Conservation (phyloP, 192 early-diverging fungal genomes). For the Coemansia sp. region DNA sequence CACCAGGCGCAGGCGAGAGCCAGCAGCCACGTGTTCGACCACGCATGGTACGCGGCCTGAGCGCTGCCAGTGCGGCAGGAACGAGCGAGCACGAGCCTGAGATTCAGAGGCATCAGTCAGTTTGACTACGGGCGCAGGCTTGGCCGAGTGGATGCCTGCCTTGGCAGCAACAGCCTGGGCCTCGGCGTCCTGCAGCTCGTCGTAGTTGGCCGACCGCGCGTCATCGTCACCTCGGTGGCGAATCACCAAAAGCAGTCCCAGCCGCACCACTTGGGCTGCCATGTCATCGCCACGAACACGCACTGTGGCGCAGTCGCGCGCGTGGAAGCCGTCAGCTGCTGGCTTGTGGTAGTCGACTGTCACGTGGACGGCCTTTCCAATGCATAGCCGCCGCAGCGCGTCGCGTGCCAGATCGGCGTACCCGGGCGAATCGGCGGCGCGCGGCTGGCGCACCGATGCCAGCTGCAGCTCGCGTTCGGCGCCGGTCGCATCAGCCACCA, state of each 20-base stretch:
- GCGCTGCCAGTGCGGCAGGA: conserved; percentile 80
- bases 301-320: conserved; percentile 85
- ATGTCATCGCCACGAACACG: conserved; percentile 60
- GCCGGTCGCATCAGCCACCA: conserved; percentile 45
- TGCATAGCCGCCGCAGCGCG: conserved; percentile 77
- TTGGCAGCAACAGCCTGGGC: conserved; percentile 62
- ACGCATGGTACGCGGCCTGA: conserved; percentile 73
- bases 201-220: conserved; percentile 82
- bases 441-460: conserved; percentile 63
- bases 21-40: conserved; percentile 82
- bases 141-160: conserved; percentile 83
- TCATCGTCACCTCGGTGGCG: conserved; percentile 81
- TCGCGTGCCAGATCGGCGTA: conserved; percentile 89
- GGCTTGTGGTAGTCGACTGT: conserved; percentile 84
- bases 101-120: conserved; percentile 82
- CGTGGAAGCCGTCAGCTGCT: conserved; percentile 80
- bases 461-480: conserved; percentile 61
- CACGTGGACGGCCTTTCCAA: conserved; percentile 78
- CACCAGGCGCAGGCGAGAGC: conserved; percentile 77
- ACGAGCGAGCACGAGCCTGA: conserved; percentile 78
- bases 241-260: conserved; percentile 77
- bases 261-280: conserved; percentile 58
- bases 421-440: conserved; percentile 67
- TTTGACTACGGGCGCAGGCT: conserved; percentile 70
- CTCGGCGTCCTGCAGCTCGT: conserved; percentile 79